These are phyloP conservation scores for Furcasterigmium sp. DNA, from an alignment of 2,329 filamentous ascomycete species.

Conservation along the genomic window DNA sequence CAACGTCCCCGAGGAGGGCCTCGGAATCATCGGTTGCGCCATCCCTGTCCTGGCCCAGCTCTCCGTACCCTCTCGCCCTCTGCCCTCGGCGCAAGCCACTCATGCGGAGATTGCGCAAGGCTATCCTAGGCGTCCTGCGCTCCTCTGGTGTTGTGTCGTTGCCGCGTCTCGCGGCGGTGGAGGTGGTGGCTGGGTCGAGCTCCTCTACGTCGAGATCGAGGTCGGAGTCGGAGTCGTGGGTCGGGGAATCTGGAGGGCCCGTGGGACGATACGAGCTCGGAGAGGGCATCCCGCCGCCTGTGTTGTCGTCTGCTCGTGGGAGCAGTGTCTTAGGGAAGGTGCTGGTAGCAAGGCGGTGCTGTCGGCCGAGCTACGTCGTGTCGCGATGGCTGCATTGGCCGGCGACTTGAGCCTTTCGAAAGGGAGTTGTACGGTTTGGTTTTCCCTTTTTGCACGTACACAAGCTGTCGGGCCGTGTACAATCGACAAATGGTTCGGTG, in stretches of 20 bases:
- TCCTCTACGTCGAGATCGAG: constrained; percentile 74
- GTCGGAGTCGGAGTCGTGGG: constrained; percentile 71
- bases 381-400: no score
- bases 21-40: constrained; percentile 61
- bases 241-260: constrained; percentile 59
- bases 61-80: constrained; percentile 52
- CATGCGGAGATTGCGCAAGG: constrained; percentile 66
- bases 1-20: constrained; percentile 60
- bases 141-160: neutral
- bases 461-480: no score
- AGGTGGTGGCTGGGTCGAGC: constrained; percentile 57
- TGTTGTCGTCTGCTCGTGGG: constrained; percentile 2
- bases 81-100: constrained; percentile 55
- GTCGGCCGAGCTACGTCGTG: no score
- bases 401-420: no score
- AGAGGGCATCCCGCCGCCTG: constrained; percentile 48
- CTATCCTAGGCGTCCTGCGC: constrained; percentile 53
- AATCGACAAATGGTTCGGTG: no score
- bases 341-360: no score
- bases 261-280: constrained; percentile 45
- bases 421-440: no score
- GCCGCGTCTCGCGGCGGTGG: constrained; percentile 26
- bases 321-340: no score
- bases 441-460: no score
- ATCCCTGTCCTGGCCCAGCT: constrained; percentile 51